Evolutionary conservation across 176 grass and related monocot species (phyloP).

Genomic region (Carex parvula): DNA sequence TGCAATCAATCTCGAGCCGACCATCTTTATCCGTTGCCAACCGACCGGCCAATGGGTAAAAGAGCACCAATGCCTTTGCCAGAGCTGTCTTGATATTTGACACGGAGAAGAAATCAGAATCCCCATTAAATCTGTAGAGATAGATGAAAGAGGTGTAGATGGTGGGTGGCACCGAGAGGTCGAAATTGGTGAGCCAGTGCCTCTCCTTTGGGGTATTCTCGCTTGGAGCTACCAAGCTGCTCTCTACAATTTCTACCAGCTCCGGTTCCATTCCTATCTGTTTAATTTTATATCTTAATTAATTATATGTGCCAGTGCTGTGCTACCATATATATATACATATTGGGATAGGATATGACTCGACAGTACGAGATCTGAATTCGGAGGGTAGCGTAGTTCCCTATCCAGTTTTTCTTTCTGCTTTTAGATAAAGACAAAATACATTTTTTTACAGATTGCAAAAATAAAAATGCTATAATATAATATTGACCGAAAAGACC

Average conservation of each 20-base stretch:
- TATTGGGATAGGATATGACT: neutral
- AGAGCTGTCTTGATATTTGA: slow-evolving; percentile 18
- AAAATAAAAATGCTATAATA: no score
- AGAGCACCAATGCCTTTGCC: slow-evolving; percentile 49
- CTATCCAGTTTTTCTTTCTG: neutral
- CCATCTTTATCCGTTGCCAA: slow-evolving; percentile 28
- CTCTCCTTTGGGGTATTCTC: slow-evolving; percentile 37
- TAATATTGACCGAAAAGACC: no score
- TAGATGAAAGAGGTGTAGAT: slow-evolving; percentile 55
- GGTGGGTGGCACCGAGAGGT: slow-evolving; percentile 24
- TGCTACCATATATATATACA: neutral
- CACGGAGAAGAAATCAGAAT: slow-evolving; percentile 14
- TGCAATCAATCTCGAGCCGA: slow-evolving; percentile 57
- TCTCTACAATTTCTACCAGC: slow-evolving; percentile 38
- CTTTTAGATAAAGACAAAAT: neutral
- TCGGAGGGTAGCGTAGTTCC: neutral
- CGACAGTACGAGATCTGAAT: no score
- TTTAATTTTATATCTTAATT: neutral
- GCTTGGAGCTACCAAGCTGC: slow-evolving; percentile 41
- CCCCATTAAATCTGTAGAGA: slow-evolving; percentile 32
- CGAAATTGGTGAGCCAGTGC: slow-evolving; percentile 65
- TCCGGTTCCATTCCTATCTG: neutral
- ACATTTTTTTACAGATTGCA: no score
- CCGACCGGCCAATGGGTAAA: slow-evolving; percentile 64
- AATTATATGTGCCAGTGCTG: neutral